Base-by-base conservation (phyloP, 441 rosid genomes). In the Iberis amara region DNA sequence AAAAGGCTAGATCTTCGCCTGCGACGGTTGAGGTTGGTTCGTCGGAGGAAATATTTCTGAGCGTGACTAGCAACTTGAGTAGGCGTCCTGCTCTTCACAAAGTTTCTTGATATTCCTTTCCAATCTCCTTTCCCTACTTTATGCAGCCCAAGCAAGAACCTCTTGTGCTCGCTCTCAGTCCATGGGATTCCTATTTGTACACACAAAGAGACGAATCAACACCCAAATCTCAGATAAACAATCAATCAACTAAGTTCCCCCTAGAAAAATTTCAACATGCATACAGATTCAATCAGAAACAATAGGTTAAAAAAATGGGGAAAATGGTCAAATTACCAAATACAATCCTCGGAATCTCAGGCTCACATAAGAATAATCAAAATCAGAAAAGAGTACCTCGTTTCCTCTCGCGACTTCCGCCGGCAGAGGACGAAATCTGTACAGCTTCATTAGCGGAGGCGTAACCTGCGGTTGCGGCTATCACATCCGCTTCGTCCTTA, bases 61-160 rank as follows among this genome's bases (percentile, higher is more conserved):
- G 97, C 97, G 14, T 90, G 97, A 26, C 97, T 90, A 5, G 97
- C 97, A 4, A 90, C 96, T 75, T 90, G 97, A 5, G 98, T 87
- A 0, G 96, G 90, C 0, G 96, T 90, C 52, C 96, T 68, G 24
- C 86, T 76, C 71, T 87, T 87, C 1, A 90, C 96, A 51, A 81
- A 90, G 70, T 83, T 83, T 27, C 79, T 72, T 3, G 97, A 89
- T 14, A 89, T 89, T n/a, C 95, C 91, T 66, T 91, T 82, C 97
- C 94, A 86, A 40, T 86, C 95, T 23, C 95, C 94, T 72, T 78
- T 89, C 6, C 97, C 96, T 15, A 79, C 91, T 55, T 72, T 89
- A 73, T 84, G 81, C 55, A 89, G 58, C 39, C 97, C 96, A 18
- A 82, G 50, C 55, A 89, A 70, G 69, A 89, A 89, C 69, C 77